Percentiles rank a stretch among this genome's conserved stretches.
Conservation (phyloP, 2,329 filamentous ascomycete species). For the Hymenoscyphus linearis region DNA sequence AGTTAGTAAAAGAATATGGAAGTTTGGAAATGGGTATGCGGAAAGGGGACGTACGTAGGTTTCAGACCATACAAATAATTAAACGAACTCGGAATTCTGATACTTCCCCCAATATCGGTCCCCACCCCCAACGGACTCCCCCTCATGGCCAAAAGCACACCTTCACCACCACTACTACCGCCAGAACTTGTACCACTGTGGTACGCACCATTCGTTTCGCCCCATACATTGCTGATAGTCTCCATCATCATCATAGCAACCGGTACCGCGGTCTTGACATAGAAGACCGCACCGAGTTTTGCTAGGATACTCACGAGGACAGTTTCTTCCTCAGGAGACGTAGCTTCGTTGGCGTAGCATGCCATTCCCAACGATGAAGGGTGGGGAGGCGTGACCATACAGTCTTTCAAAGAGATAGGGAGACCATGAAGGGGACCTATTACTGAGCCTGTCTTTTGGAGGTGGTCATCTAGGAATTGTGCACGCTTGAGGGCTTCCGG, state of each 20-base stretch:
- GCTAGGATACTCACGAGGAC: constrained; percentile 36
- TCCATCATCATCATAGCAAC: constrained; percentile 40
- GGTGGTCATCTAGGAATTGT: constrained; percentile 46
- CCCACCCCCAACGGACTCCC: constrained; percentile 29
- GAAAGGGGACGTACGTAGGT: constrained; percentile 25
- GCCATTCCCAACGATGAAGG: constrained; percentile 35
- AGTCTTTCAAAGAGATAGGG: constrained; percentile 38
- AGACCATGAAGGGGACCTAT: constrained; percentile 38
- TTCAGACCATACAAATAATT: constrained; percentile 37
- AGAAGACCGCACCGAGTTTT: constrained; percentile 38
- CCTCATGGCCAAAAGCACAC: constrained; percentile 27
- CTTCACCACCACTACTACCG: constrained; percentile 29
- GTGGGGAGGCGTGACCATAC: constrained; percentile 34
- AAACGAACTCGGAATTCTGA: constrained; percentile 36
- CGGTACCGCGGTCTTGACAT: constrained; percentile 37
- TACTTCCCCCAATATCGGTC: constrained; percentile 34
- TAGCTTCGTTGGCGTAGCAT: constrained; percentile 32
- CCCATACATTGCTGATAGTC: constrained; percentile 38
- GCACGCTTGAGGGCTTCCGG: constrained; percentile 46
- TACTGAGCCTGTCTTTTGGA: constrained; percentile 35
- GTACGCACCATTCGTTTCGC: constrained; percentile 32
- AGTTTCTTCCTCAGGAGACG: constrained; percentile 23
- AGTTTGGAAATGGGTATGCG: background rate
- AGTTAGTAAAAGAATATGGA: background rate
- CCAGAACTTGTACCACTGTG: constrained; percentile 26